phyloP scores from a whole-genome alignment of 176 grass and related monocot genomes.

The Thinopyrum elongatum region DNA sequence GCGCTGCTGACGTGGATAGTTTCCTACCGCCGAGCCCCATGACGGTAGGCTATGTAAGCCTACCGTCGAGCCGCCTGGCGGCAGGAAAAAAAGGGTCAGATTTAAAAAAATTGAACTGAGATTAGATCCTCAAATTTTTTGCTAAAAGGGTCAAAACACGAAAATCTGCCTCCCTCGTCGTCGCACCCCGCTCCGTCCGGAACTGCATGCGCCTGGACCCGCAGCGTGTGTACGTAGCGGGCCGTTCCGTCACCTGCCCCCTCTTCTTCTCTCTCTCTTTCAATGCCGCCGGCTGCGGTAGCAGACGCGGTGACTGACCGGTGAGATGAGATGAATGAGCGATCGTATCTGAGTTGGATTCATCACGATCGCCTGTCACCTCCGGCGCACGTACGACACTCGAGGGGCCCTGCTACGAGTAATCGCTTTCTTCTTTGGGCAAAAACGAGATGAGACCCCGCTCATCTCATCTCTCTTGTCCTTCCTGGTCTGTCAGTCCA shows the following conservation, averaged over 20 bases:
- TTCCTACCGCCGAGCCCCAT: too few relatives aligned
- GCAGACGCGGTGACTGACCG: background rate
- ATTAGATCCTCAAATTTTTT: too few relatives aligned
- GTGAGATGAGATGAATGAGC: background rate
- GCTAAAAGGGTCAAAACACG: too few relatives aligned
- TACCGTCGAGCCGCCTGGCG: too few relatives aligned
- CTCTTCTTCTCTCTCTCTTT: background rate
- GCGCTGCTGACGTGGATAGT: too few relatives aligned
- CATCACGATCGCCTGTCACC: conserved; percentile 1
- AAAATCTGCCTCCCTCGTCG: too few relatives aligned
- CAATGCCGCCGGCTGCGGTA: background rate
- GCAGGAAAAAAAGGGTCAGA: too few relatives aligned
- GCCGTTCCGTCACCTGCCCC: background rate
- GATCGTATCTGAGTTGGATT: background rate
- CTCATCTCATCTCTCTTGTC: background rate
- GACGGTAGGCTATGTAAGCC: too few relatives aligned
- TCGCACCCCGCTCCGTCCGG: background rate
- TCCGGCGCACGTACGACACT: background rate
- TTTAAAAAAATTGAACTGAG: too few relatives aligned
- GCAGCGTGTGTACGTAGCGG: background rate
- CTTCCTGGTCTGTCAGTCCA: background rate
- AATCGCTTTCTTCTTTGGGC: background rate
- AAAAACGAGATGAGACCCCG: too few relatives aligned
- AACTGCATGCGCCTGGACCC: background rate
- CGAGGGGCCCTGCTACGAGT: background rate